These are phyloP conservation scores for Rhodotorula paludigena DNA, from an alignment of 768 basidiomycete genomes.

Conservation along the genomic window DNA sequence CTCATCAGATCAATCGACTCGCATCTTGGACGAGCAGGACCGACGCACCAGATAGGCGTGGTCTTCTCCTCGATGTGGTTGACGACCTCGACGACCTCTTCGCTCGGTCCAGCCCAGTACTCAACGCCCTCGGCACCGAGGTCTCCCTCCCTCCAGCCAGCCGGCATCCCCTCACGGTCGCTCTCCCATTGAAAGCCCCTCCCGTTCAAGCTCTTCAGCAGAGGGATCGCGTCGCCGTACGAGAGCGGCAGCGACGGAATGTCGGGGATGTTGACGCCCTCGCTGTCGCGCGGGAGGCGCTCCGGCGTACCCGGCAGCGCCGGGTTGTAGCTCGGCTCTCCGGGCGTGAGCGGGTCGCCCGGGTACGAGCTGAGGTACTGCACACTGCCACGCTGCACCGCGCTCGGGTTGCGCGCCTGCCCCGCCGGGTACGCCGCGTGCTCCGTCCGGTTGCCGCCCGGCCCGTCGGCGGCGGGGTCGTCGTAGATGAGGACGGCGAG, in stretches of 20 bases:
- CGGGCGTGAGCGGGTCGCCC: slow-evolving; percentile 72
- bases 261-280: slow-evolving; percentile 56
- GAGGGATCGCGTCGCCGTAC: slow-evolving; percentile 70
- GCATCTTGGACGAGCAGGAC: neutral
- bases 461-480: slow-evolving; percentile 42
- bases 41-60: slow-evolving; percentile 65
- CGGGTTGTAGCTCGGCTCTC: slow-evolving; percentile 70
- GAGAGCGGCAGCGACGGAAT: slow-evolving; percentile 89
- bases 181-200: slow-evolving; percentile 46
- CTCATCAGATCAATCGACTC: neutral
- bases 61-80: slow-evolving; percentile 75
- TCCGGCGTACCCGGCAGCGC: slow-evolving; percentile 55
- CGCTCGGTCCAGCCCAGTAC: slow-evolving; percentile 51
- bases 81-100: slow-evolving; percentile 55
- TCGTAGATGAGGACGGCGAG: slow-evolving; percentile 38
- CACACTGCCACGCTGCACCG: slow-evolving; percentile 77
- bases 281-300: slow-evolving; percentile 49
- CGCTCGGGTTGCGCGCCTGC: slow-evolving; percentile 76
- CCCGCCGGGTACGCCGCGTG: slow-evolving; percentile 63
- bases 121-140: slow-evolving; percentile 46
- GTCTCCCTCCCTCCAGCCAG: slow-evolving; percentile 45
- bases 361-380: slow-evolving; percentile 61
- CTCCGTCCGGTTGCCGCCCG: slow-evolving; percentile 28
- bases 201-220: slow-evolving; percentile 57
- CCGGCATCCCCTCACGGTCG: slow-evolving; percentile 40